Conservation (phyloP, 1,284 basidiomycete genomes). For the Phellinidium pouzarii region DNA sequence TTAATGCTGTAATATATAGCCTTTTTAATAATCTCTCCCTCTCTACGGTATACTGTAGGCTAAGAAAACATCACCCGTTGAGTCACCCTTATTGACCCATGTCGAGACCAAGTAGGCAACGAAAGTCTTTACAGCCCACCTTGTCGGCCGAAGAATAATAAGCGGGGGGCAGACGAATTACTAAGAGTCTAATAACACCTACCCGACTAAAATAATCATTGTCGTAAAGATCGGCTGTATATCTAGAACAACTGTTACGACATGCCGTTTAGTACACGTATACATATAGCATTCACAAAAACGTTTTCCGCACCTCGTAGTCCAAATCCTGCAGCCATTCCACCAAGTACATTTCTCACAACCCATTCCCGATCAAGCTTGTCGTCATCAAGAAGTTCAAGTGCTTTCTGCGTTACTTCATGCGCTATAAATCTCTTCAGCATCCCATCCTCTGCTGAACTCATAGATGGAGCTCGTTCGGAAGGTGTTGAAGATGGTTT, state of each 20-base stretch:
- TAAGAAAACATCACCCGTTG: slow-evolving; percentile 54
- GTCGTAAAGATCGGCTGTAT: slow-evolving; percentile 73
- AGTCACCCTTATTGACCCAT: slow-evolving; percentile 51
- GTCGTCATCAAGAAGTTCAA: slow-evolving; percentile 56
- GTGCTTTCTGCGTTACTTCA: slow-evolving; percentile 32
- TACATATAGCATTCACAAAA: background rate
- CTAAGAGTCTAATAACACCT: background rate
- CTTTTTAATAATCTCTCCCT: background rate
- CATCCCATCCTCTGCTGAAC: background rate
- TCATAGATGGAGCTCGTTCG: slow-evolving; percentile 22
- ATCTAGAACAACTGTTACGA: slow-evolving; percentile 59
- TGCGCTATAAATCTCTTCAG: slow-evolving; percentile 18
- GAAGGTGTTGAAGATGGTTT: slow-evolving; percentile 36
- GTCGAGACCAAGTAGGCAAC: slow-evolving; percentile 53
- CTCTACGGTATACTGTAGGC: slow-evolving; percentile 69
- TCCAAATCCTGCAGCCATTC: slow-evolving; percentile 75
- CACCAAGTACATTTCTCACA: slow-evolving; percentile 76
- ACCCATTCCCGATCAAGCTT: slow-evolving; percentile 78
- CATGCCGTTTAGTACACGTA: slow-evolving; percentile 12
- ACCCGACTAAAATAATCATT: slow-evolving; percentile 63
- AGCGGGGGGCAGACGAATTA: background rate
- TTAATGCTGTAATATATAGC: background rate
- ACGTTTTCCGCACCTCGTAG: slow-evolving; percentile 39
- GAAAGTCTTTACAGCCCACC: slow-evolving; percentile 65
- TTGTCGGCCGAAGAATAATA: background rate